Base-by-base conservation (phyloP, 176 grass and related monocot species). In the Lolium perenne region DNA sequence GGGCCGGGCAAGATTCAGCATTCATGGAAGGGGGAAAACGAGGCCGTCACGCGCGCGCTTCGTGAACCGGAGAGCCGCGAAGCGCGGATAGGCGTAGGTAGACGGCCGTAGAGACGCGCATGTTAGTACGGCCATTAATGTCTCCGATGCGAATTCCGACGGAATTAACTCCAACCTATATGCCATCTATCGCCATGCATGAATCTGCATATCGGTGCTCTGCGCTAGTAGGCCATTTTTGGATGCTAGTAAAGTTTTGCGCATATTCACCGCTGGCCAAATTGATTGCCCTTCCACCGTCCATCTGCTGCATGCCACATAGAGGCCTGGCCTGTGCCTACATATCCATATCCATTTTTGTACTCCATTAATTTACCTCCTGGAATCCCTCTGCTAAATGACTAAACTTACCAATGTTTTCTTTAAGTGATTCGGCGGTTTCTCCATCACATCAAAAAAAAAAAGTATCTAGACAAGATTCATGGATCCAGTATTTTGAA, bases 101-200 rank as follows among this genome's bases (percentile, higher is more conserved):
- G 50, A 22, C 32, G 32, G 32, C 70, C 45, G 71, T 74, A 74
- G 71, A 74, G 71, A 51, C 46, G 71, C 71, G 12, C 29, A 50
- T 29, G 50, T 65, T 29, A 35, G 32, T 35, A 35, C 62, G 62
- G 56, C 2, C 82, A 65, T 76, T 84, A 84, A 84, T 75, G 20
- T 0, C 54, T 21, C 17, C 2, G 32, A 64, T 38, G 25, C 74
- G 29, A 77, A 55, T 77, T 20, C 83, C 73, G 26, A 66, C 38
- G n/a, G 29, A 53, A 85, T 55, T 77, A 13, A 51, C 17, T 22
- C 61, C 13, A 32, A 22, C n/a, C 38, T 29, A 68, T 80, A 35
- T 35, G 32, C 32, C 32, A 35, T 35, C 56, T 26, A 23, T 32
- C 1, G 8, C 46, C 26, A 51, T 70, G 10, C 17, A 69, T 54